phyloP scores from a whole-genome alignment of 1,139 yeast species.

The Magnusiomyces suaveolens region DNA sequence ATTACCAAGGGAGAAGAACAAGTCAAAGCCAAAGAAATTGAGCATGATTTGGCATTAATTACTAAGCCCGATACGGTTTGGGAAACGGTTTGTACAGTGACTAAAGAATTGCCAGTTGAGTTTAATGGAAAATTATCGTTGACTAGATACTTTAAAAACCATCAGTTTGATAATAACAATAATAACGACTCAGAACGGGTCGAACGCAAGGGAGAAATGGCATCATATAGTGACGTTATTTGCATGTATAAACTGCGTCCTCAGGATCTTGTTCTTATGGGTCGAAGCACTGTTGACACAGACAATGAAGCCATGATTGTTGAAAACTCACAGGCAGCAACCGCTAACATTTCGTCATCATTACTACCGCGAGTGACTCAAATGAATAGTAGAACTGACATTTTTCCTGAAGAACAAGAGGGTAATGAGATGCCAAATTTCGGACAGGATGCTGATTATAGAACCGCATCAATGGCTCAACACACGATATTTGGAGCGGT shows the following conservation, averaged over 20 bases:
- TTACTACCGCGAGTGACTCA: background rate
- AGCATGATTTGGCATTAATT: background rate
- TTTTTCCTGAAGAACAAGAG: too few species aligned
- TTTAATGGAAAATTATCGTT: constrained; percentile 5
- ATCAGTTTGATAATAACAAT: background rate
- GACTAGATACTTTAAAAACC: background rate
- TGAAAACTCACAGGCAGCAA: background rate
- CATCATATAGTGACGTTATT: background rate
- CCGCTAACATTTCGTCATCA: background rate
- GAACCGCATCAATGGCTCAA: too few species aligned
- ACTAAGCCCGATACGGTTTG: constrained; percentile 5
- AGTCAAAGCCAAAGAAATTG: background rate
- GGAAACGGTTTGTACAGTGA: constrained; percentile 8
- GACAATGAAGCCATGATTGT: constrained; percentile 1
- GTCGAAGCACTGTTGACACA: constrained; percentile 8
- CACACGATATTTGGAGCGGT: constrained; percentile 7
- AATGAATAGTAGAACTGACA: too few species aligned
- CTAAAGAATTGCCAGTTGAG: constrained; percentile 3
- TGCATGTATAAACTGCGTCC: background rate
- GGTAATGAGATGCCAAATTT: too few species aligned
- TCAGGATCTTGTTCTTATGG: constrained; percentile 12
- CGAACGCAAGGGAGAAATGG: too few species aligned
- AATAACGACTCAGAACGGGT: too few species aligned
- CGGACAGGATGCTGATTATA: too few species aligned
- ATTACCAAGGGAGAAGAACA: background rate